These are phyloP conservation scores for Colletotrichum scovillei DNA, from an alignment of 2,329 filamentous ascomycete species.

Conservation along the genomic window DNA sequence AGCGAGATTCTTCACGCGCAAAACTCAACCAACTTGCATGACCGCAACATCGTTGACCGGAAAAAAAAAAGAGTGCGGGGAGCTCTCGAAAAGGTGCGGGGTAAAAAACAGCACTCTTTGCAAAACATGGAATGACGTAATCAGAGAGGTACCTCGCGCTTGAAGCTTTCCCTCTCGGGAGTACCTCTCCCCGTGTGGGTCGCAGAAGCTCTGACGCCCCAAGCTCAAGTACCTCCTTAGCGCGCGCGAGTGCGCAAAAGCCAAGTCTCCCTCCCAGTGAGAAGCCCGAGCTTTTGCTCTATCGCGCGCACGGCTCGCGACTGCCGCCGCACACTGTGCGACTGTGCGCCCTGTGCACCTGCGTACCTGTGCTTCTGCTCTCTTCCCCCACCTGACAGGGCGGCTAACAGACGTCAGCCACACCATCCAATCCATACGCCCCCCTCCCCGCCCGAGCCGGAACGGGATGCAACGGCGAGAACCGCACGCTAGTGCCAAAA, in stretches of 20 bases:
- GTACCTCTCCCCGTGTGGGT: no score
- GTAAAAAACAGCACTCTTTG: background rate
- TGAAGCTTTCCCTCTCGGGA: background rate
- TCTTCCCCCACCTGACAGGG: background rate
- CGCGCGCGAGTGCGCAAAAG: background rate
- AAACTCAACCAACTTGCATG: no score
- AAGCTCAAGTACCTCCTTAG: background rate
- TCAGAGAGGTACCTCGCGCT: background rate
- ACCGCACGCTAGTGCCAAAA: constrained; percentile 28
- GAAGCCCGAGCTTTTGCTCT: background rate
- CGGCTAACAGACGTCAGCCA: background rate
- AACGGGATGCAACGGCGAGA: constrained; percentile 37
- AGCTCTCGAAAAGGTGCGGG: background rate
- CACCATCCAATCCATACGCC: background rate
- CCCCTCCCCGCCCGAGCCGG: constrained; percentile 25
- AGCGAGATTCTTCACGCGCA: background rate
- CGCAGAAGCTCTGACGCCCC: background rate
- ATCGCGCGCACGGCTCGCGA: background rate
- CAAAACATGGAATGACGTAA: background rate
- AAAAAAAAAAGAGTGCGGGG: no score
- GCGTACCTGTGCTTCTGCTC: background rate
- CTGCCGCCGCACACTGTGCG: constrained; percentile 1
- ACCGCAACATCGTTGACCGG: no score
- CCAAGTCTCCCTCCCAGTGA: background rate
- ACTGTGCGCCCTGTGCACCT: background rate